Evolutionary conservation across 306 rosid species (phyloP).

Genomic region (Prunus mira): DNA sequence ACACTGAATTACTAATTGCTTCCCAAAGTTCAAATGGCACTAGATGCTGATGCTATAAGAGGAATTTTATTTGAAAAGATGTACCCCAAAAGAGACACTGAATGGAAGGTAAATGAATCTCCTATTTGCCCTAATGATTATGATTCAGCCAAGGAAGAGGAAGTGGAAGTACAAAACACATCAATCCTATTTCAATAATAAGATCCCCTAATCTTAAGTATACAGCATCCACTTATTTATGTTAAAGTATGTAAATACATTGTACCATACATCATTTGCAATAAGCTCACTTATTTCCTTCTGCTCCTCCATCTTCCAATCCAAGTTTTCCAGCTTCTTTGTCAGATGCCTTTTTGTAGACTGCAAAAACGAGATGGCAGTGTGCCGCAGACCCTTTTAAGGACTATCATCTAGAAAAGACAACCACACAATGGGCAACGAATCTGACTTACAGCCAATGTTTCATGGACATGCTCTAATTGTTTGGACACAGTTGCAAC

Average conservation of each 20-base stretch:
- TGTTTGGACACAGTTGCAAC: constrained; percentile 62
- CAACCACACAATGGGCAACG: constrained; percentile 4
- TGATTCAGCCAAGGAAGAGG: background rate
- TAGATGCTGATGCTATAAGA: constrained; percentile 4
- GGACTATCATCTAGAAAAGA: constrained; percentile 18
- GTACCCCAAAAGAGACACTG: background rate
- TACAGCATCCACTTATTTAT: background rate
- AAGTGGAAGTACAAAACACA: background rate
- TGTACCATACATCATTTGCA: constrained; percentile 54
- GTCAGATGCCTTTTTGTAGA: constrained; percentile 66
- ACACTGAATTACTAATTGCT: background rate
- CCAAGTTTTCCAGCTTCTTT: constrained; percentile 63
- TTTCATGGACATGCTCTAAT: constrained; percentile 64
- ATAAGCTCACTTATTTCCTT: constrained; percentile 54
- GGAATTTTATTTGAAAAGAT: constrained; percentile 12
- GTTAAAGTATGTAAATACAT: background rate
- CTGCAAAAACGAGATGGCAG: constrained; percentile 30
- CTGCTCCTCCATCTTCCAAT: constrained; percentile 64
- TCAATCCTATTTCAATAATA: background rate
- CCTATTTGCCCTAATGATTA: background rate
- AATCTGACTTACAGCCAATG: constrained; percentile 66
- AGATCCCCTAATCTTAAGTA: background rate
- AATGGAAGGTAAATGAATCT: background rate
- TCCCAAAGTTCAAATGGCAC: constrained; percentile 11
- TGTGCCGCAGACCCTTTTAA: constrained; percentile 9